Conservation (phyloP, 2,329 filamentous ascomycete genomes). For the Cladosporium sp. region DNA sequence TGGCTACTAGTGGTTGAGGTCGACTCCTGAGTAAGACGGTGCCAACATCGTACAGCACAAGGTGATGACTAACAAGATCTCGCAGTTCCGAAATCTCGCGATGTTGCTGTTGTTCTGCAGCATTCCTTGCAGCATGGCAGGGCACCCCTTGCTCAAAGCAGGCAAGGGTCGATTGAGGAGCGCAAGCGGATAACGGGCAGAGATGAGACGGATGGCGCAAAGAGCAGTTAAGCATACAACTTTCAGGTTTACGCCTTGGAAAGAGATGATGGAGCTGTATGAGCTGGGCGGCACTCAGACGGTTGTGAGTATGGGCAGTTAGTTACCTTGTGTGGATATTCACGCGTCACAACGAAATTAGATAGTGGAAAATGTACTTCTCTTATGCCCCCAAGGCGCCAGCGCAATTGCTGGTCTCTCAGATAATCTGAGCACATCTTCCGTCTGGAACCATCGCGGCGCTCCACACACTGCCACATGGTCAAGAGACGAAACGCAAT, state of each 20-base stretch:
- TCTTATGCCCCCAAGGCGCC: neutral
- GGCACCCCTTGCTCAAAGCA: neutral
- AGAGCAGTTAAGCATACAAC: neutral
- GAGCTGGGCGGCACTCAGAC: neutral
- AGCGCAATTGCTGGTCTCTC: neutral
- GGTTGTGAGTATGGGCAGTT: neutral
- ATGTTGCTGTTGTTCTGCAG: neutral
- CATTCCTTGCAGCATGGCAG: neutral
- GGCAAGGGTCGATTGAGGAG: neutral
- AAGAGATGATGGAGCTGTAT: neutral
- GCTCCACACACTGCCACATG: neutral
- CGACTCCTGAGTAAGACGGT: neutral
- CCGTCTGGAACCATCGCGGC: neutral
- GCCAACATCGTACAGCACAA: neutral
- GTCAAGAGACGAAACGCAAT: neutral
- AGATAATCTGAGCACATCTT: neutral
- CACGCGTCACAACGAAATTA: neutral
- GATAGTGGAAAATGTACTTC: conserved; percentile 1
- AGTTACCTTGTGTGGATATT: neutral
- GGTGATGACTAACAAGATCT: neutral
- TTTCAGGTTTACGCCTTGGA: neutral
- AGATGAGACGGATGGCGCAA: neutral
- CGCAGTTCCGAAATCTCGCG: neutral
- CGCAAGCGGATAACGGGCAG: neutral
- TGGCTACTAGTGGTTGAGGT: neutral